Percentiles rank a stretch among this genome's conserved stretches.
Conservation (phyloP, 106 monocot genomes). For the Dendrobium catenatum region DNA sequence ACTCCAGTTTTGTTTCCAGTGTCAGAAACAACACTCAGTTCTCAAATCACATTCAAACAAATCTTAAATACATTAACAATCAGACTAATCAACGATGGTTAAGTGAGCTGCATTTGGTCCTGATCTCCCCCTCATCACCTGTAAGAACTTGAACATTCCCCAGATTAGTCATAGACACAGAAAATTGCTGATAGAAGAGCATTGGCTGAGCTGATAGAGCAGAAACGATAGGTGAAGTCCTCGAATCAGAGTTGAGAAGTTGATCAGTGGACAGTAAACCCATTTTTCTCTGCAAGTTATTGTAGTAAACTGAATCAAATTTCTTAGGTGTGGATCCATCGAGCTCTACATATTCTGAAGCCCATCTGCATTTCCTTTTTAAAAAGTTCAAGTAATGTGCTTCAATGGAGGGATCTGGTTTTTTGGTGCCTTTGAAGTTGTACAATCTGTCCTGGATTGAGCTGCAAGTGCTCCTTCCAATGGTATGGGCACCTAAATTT, state of each 20-base stretch:
- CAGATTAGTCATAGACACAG: constrained; percentile 65
- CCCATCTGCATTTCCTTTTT: constrained; percentile 51
- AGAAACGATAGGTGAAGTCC: constrained; percentile 43
- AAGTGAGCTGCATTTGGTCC: constrained; percentile 59
- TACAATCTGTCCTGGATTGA: constrained; percentile 44
- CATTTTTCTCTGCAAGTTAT: constrained; percentile 53
- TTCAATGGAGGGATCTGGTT: constrained; percentile 52
- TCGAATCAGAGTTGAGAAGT: constrained; percentile 50
- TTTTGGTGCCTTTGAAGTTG: constrained; percentile 53
- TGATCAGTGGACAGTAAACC: constrained; percentile 74
- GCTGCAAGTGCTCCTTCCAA: constrained; percentile 50
- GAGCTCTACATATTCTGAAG: constrained; percentile 47
- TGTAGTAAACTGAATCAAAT: constrained; percentile 68
- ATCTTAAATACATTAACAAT: not conserved
- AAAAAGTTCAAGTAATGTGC: constrained; percentile 50
- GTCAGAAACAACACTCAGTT: not conserved
- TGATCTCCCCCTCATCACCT: constrained; percentile 68
- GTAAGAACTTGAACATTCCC: constrained; percentile 54
- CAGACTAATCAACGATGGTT: constrained; percentile 11
- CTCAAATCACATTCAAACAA: not conserved
- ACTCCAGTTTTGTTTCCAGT: not conserved
- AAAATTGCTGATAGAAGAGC: constrained; percentile 73
- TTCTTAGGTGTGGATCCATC: constrained; percentile 50
- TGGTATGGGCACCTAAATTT: constrained; percentile 66
- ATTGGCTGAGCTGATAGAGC: constrained; percentile 40